Base-by-base conservation (phyloP, 768 basidiomycete genomes). In the Lentinula lateritia region DNA sequence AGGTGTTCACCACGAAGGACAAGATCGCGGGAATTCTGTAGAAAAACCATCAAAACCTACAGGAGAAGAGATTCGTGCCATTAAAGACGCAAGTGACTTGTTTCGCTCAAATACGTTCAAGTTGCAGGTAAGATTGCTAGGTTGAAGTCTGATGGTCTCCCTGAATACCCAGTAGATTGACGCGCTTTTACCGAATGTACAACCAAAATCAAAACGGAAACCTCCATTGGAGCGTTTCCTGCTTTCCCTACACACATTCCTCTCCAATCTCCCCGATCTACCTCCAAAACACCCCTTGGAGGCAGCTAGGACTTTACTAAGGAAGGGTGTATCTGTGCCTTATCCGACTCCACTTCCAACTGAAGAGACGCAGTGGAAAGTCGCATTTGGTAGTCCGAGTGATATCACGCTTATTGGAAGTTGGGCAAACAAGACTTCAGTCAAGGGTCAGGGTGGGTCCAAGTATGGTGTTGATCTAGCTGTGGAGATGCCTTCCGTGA, bases 301-400 rank as follows among this genome's bases (percentile, higher is more conserved):
- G 52, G 94, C 88, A 2, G 76, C 87, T 42, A 76, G 82, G 34
- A 70, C 74, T 35, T 73, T 90, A 48, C 70, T 80, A 15, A 80
- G 83, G 62, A 78, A 79, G 50, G 79, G 81, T 6, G 71, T 92
- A 9, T 76, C 84, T 2, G 83, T 93, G 0, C 88, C 90, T 0
- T 92, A 88, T 68, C 80, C 85, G 1, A 67, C 80, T 0, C 93
- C 93, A 0, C 75, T 83, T 23, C 92, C 92, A 0, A 80, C 85
- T 0, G 83, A 89, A 69, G 90, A 92, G 39, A 86, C 87, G 0
- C 93, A 95, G 60, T 97, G 94, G 94, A 93, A 86, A 55, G 87
- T 97, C 20, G 80, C 85, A 0, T 97, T 90, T 67, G 85, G 90
- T 64, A 81, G 79, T 48, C 95, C 95, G 1, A 79, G 75, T 28